Evolutionary conservation across 192 early-diverging fungal genomes (phyloP).

Genomic region (Coemansia sp.): DNA sequence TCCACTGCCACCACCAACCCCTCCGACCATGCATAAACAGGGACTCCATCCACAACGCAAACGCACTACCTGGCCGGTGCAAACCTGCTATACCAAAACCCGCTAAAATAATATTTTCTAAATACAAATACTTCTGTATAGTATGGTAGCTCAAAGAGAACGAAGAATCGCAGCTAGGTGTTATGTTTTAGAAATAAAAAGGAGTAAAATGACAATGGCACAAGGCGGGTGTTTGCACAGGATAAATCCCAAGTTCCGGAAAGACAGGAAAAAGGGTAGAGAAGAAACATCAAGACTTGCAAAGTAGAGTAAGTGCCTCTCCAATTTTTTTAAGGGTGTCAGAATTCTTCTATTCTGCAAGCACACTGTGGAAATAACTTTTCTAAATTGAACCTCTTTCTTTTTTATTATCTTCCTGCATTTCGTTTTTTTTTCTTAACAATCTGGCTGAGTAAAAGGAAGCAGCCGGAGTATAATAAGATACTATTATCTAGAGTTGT

Average conservation of each 20-base stretch:
- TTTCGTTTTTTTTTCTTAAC: conserved; percentile 11
- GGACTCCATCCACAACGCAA: no score
- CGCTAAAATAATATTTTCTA: no score
- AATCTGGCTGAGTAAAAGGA: background rate
- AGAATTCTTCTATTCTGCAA: background rate
- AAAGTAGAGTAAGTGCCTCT: background rate
- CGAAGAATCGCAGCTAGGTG: no score
- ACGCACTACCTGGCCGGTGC: no score
- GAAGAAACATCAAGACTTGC: background rate
- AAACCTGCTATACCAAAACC: no score
- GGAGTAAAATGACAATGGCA: background rate
- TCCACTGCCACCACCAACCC: no score
- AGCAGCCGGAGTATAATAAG: background rate
- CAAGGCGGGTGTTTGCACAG: background rate
- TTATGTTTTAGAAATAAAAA: background rate
- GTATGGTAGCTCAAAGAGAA: no score
- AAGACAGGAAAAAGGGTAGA: background rate
- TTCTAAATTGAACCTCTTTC: background rate
- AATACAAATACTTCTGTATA: no score
- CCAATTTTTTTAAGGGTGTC: background rate
- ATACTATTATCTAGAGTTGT: background rate
- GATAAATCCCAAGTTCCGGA: background rate
- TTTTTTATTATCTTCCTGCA: conserved; percentile 1
- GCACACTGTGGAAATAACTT: background rate
- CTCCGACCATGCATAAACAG: no score